Evolutionary conservation across 805 yeast species (phyloP), one percentile per base, ranked within the genome.

Genomic region (Yarrowia sp.): DNA sequence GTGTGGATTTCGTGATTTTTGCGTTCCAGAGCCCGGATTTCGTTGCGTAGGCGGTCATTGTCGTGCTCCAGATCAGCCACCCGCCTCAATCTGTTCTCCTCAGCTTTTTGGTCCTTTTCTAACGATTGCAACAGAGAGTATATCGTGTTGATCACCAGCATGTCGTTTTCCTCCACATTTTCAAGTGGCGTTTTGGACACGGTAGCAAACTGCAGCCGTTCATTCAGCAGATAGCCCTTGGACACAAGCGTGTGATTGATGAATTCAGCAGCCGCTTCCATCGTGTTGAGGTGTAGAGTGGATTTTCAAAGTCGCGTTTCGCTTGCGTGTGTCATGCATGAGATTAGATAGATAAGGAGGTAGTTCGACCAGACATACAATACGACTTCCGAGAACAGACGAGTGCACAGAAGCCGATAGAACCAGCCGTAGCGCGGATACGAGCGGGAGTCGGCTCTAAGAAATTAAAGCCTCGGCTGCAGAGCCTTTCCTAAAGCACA

Each of bases 111-210:
- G 46, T 72, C 73, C 32, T 56, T 48, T 36, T 72, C 72, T 10
- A 72, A 55, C 8, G 73, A 68, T 66, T 72, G 69, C n/a, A 74
- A 69, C 12, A 74, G 71, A 19, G 74, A 72, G 53, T 73, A 73
- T 0, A 74, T 71, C 10, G 71, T 70, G 64, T 74, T 74, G 65
- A 74, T 73, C 22, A 72, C 66, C 8, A 72, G 69, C 15, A 70
- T 68, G 46, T 72, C 74, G 43, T 73, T 72, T 50, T 68, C 63
- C n/a, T 50, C 59, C 8, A 14, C 43, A 5, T 26, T 15, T 5
- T 70, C 69, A 7, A 36, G 64, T 1, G 36, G 42, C 67, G 26
- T 64, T 65, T 59, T 49, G 32, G 53, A 5, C 58, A 69, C 40
- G n/a, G 69, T 61, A 3, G 70, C 65, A 63, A 74, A 72, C 11